A percentile compares a stretch with the other conserved stretches of the same genome.
Conservation (phyloP, 768 basidiomycete species). For the Artomyces pyxidatus region DNA sequence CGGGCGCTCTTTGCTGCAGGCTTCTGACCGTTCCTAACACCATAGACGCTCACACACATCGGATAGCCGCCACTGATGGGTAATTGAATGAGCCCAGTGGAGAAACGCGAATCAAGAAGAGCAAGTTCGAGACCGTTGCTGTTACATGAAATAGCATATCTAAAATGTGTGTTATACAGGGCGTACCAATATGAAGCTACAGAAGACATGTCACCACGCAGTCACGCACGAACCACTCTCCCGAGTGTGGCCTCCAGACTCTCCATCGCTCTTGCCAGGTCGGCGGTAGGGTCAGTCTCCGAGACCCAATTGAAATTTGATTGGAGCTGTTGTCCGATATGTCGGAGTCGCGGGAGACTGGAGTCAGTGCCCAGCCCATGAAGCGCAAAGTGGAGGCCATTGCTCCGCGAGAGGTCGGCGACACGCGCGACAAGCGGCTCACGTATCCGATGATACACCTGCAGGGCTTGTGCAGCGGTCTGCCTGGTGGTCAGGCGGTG, state of each 20-base stretch:
- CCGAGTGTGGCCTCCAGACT: background rate
- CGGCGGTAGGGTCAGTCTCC: conserved; percentile 1
- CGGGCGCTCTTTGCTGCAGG: too few relatives aligned
- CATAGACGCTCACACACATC: too few relatives aligned
- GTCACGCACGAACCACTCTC: too few relatives aligned
- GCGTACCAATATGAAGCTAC: too few relatives aligned
- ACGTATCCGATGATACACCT: conserved; percentile 25
- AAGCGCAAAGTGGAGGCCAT: conserved; percentile 22
- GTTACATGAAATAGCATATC: too few relatives aligned
- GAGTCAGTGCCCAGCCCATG: background rate
- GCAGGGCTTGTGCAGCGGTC: conserved; percentile 18
- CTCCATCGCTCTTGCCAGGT: background rate
- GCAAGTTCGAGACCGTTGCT: too few relatives aligned
- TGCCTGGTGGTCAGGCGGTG: conserved; percentile 25
- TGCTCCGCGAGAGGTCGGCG: conserved; percentile 20
- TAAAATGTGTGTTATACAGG: too few relatives aligned
- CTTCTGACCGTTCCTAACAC: too few relatives aligned
- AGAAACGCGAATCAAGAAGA: too few relatives aligned
- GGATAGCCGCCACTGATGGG: too few relatives aligned
- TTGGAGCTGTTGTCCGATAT: background rate
- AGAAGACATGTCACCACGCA: too few relatives aligned
- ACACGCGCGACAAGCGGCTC: conserved; percentile 21
- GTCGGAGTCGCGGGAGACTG: background rate
- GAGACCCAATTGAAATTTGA: conserved; percentile 10
- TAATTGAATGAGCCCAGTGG: too few relatives aligned